These are phyloP conservation scores for Colletotrichum theobromicola DNA, from an alignment of 2,329 filamentous ascomycete genomes.

Conservation along the genomic window DNA sequence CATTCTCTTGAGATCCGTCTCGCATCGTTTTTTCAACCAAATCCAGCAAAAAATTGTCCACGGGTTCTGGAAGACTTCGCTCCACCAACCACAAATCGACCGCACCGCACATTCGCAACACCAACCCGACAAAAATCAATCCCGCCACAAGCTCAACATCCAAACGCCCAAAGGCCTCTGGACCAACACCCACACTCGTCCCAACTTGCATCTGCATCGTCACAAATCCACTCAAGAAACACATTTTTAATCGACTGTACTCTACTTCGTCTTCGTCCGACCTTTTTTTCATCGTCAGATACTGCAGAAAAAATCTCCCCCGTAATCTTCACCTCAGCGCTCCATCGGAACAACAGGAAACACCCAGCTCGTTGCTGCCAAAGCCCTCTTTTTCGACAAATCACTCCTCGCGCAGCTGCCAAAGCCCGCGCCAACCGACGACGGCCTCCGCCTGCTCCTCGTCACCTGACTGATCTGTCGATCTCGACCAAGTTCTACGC, in stretches of 20 bases:
- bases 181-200: background rate
- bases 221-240: conserved; percentile 22
- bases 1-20: conserved; percentile 22
- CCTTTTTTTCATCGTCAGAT: conserved; percentile 5
- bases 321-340: conserved; percentile 16
- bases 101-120: conserved; percentile 11
- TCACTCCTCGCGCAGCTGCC: background rate
- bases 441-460: background rate
- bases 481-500: background rate
- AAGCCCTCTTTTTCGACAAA: background rate
- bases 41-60: background rate
- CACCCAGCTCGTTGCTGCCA: background rate
- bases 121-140: background rate
- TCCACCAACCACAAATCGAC: conserved; percentile 1
- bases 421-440: background rate
- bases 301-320: background rate
- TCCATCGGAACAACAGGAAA: background rate
- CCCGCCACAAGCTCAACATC: background rate
- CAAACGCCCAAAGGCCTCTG: background rate
- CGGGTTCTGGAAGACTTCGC: conserved; percentile 20
- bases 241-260: conserved; percentile 43
- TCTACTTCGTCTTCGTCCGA: conserved; percentile 27
- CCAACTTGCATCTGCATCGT: conserved; percentile 4
- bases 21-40: conserved; percentile 20
- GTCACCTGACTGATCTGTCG: background rate